Percentiles rank a stretch among this genome's conserved stretches.
phyloP scores from a whole-genome alignment of 2,329 filamentous ascomycete species.

The Zymoseptoria pseudotritici region DNA sequence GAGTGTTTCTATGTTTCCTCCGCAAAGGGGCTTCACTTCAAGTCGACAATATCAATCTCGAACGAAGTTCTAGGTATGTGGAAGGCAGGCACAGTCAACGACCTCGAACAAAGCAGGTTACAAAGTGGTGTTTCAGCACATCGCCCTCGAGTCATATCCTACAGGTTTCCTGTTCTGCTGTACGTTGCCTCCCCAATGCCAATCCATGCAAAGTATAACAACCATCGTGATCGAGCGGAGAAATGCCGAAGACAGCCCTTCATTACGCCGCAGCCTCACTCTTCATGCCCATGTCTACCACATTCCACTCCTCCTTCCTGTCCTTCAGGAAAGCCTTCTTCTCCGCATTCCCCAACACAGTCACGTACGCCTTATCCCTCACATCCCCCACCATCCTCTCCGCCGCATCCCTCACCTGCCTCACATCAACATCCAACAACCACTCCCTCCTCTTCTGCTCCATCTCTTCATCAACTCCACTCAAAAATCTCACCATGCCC shows the following conservation, averaged over 20 bases:
- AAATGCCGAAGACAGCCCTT: background rate
- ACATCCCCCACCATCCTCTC: conserved; percentile 61
- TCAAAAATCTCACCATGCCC: conserved; percentile 78
- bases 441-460: conserved; percentile 74
- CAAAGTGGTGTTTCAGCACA: background rate
- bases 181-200: background rate
- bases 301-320: conserved; percentile 55
- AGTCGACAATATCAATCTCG: background rate
- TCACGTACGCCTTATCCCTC: conserved; percentile 55
- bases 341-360: conserved; percentile 64
- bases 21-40: background rate
- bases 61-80: background rate
- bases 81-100: background rate
- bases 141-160: background rate
- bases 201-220: background rate
- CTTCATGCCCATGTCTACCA: conserved; percentile 56
- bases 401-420: conserved; percentile 73
- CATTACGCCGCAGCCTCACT: background rate
- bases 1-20: background rate
- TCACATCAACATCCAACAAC: conserved; percentile 74
- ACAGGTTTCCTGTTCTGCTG: background rate
- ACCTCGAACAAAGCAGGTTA: background rate
- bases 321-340: conserved; percentile 65
- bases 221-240: background rate
- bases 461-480: conserved; percentile 82